Conservation (phyloP, 2,329 filamentous ascomycete species). For the Fonsecaea pugnacius region DNA sequence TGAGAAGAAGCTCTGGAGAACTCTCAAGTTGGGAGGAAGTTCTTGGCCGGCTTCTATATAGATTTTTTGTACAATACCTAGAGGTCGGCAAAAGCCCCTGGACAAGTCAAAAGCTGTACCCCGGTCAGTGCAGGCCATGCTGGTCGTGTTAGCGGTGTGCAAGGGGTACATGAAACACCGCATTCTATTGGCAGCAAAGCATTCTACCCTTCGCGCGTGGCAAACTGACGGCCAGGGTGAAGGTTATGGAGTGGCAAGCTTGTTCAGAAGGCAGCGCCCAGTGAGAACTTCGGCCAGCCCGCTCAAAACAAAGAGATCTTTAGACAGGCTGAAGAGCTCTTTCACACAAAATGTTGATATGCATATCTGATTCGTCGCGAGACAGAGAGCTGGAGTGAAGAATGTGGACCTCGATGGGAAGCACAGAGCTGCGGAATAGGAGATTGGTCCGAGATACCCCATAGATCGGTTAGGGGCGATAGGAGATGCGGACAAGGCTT, state of each 20-base stretch:
- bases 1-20: conserved; percentile 18
- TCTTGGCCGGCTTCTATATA: conserved; percentile 27
- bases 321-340: not conserved
- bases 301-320: not conserved
- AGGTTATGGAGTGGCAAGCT: conserved; percentile 7
- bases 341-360: conserved; percentile 1
- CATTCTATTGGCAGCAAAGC: conserved; percentile 27
- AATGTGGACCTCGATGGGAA: not conserved
- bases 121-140: conserved; percentile 5
- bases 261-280: not conserved
- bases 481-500: conserved; percentile 9
- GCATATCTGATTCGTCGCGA: conserved; percentile 2
- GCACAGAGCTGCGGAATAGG: conserved; percentile 13
- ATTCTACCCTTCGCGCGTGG: conserved; percentile 15
- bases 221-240: conserved; percentile 12
- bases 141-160: conserved; percentile 13
- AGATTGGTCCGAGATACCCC: conserved; percentile 11
- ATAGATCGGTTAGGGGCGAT: not conserved
- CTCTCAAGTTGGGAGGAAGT: conserved; percentile 10
- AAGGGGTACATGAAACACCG: conserved; percentile 32
- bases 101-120: conserved; percentile 4
- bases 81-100: conserved; percentile 9
- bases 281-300: not conserved
- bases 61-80: not conserved
- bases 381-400: not conserved